Evolutionary conservation across 192 early-diverging fungal genomes (phyloP).

Genomic region (Ramicandelaber brevisporus): DNA sequence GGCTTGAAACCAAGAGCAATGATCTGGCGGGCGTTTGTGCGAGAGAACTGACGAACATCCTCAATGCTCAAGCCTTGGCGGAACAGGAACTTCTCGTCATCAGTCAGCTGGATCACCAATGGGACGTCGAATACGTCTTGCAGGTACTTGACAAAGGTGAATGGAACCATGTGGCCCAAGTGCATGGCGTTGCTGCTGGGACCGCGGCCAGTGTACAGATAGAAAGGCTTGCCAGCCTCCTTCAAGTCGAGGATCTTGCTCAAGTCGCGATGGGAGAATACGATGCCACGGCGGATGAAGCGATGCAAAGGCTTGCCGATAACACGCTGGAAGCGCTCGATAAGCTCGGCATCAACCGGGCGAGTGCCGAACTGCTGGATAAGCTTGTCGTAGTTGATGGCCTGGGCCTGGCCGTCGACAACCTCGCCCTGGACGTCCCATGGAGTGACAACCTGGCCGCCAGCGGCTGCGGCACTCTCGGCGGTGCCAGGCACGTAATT

Average conservation of each 20-base stretch:
- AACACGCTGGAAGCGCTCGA: constrained; percentile 56
- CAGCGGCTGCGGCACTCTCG: not conserved
- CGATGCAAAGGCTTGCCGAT: constrained; percentile 65
- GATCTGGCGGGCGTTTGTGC: constrained; percentile 75
- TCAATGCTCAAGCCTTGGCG: constrained; percentile 68
- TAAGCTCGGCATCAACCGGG: constrained; percentile 40
- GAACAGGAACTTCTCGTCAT: constrained; percentile 98
- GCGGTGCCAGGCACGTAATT: too few species aligned
- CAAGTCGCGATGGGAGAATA: constrained; percentile 90
- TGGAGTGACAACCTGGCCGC: constrained; percentile 50
- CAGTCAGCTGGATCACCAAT: constrained; percentile 88
- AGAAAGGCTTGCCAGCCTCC: constrained; percentile 94
- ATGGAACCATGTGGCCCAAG: constrained; percentile 88
- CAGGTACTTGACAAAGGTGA: constrained; percentile 91
- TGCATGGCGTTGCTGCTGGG: constrained; percentile 84
- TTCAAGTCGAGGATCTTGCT: constrained; percentile 58
- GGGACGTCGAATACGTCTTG: constrained; percentile 92
- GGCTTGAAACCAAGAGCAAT: constrained; percentile 87
- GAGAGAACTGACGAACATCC: constrained; percentile 41
- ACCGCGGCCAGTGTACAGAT: constrained; percentile 90
- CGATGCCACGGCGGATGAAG: constrained; percentile 65
- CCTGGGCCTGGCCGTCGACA: constrained; percentile 58
- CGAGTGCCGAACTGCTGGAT: constrained; percentile 72
- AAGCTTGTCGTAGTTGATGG: constrained; percentile 83
- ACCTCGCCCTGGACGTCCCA: constrained; percentile 85